Base-by-base conservation (phyloP, 1,139 yeast species). In the Zygosaccharomyces pseudobailii region DNA sequence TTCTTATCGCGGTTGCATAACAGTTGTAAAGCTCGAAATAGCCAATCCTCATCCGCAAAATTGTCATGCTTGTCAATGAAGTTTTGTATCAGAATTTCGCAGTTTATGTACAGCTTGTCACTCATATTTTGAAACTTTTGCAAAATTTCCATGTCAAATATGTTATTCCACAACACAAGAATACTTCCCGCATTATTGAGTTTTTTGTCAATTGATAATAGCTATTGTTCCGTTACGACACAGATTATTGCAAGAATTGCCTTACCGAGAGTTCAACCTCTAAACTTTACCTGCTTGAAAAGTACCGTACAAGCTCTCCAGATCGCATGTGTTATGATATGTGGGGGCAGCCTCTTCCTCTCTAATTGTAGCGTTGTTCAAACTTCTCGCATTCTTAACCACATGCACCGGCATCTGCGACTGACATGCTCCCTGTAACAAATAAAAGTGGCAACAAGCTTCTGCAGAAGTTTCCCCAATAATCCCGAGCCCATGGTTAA, bases 341-440 rank as follows among this genome's bases (percentile, higher is more conserved):
- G 88, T 83, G 68, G 78, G 84, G 45, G 77, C 76, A n/a, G 90
- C 90, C 58, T 77, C 86, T 51, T 78, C 80, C 51, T 82, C 80
- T n/a, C 78, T 75, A 54, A 81, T 74, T 40, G 74, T 45, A 24
- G 57, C 52, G 67, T 59, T 52, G 55, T 57, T 49, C 3, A 55
- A 58, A 5, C 70, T 71, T 28, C 61, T 52, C 34, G 60, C 59
- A 13, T 69, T 71, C 9, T 79, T 75, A 10, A 34, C 47, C 24
- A 79, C 74, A 49, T 81, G 84, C 2, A 81, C 88, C 53, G 78
- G 68, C 55, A 84, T 66, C 65, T 84, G 90, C 25, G 78, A 78
- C 58, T 83, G 76, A 61, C 92, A 84, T 8, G 79, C 67, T 58
- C 78, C 76, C 61, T 84, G 92, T 75, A 80, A 68, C 51, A 82